Conservation (phyloP, 1,284 basidiomycete genomes). For the Pseudozyma tsukubaensis region DNA sequence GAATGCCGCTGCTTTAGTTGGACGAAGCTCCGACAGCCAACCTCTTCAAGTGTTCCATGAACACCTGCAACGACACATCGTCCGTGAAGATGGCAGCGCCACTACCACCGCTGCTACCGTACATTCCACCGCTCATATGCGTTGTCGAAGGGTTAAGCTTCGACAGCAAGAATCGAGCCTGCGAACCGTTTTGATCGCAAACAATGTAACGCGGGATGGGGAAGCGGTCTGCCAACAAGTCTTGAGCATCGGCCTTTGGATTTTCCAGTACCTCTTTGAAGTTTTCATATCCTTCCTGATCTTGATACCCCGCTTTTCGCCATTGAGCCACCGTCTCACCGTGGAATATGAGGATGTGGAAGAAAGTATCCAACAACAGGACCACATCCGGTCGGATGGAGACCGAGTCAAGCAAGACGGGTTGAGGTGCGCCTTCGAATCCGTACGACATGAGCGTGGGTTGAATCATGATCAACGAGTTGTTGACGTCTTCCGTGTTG, state of each 20-base stretch:
- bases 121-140: constrained; percentile 81
- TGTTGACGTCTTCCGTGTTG: constrained; percentile 98
- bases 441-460: constrained; percentile 99
- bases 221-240: constrained; percentile 92
- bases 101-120: constrained; percentile 70
- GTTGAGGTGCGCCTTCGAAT: constrained; percentile 88
- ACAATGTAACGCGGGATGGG: constrained; percentile 98
- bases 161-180: constrained; percentile 94
- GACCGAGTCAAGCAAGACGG: constrained; percentile 94
- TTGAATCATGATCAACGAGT: constrained; percentile 99
- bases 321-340: constrained; percentile 96
- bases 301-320: constrained; percentile 99
- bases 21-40: constrained; percentile 65
- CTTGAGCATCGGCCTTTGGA: constrained; percentile 78
- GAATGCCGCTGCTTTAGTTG: constrained; percentile 29
- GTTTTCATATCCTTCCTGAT: constrained; percentile 98
- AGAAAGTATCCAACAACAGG: constrained; percentile 98
- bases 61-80: constrained; percentile 77
- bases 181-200: constrained; percentile 95
- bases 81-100: constrained; percentile 98
- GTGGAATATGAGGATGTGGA: constrained; percentile 99
- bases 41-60: constrained; percentile 70
- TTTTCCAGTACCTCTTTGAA: constrained; percentile 92
- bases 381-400: constrained; percentile 98
- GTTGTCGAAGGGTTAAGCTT: constrained; percentile 99